Evolutionary conservation across 306 rosid species (phyloP).

Genomic region (Cucurbita maxima): DNA sequence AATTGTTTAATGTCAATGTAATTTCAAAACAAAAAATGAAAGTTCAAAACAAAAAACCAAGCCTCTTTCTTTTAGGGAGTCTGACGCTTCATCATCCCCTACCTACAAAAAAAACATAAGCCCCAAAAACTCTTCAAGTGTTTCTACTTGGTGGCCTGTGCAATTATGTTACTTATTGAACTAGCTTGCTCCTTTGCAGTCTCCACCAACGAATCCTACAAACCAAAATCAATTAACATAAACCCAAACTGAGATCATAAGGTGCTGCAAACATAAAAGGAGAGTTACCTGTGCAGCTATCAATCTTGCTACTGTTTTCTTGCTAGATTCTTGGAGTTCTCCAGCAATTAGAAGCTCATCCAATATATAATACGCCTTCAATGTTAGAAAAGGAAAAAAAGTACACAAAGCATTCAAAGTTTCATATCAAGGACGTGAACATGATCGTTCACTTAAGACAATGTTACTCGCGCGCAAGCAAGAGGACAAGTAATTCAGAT

Average conservation of each 20-base stretch:
- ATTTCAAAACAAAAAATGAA: too few species aligned
- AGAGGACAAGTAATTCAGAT: too few species aligned
- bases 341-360: constrained; percentile 90
- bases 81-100: too few species aligned
- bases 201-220: constrained; percentile 90
- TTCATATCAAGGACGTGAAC: too few species aligned
- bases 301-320: constrained; percentile 77
- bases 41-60: too few species aligned
- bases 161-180: constrained; percentile 68
- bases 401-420: not conserved
- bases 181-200: constrained; percentile 86
- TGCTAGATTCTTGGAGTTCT: constrained; percentile 95
- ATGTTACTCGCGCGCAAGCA: too few species aligned
- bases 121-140: not conserved
- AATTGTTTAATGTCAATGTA: too few species aligned
- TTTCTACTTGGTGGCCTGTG: constrained; percentile 58
- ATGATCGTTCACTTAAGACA: not conserved
- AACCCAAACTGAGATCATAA: not conserved
- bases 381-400: constrained; percentile 11
- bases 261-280: not conserved
- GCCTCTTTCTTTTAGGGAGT: too few species aligned
- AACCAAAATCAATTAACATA: not conserved
- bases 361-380: constrained; percentile 77
- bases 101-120: too few species aligned
- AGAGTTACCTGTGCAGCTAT: constrained; percentile 82